Base-by-base conservation (phyloP, 2,329 filamentous ascomycete genomes). In the Fusarium beomiforme region DNA sequence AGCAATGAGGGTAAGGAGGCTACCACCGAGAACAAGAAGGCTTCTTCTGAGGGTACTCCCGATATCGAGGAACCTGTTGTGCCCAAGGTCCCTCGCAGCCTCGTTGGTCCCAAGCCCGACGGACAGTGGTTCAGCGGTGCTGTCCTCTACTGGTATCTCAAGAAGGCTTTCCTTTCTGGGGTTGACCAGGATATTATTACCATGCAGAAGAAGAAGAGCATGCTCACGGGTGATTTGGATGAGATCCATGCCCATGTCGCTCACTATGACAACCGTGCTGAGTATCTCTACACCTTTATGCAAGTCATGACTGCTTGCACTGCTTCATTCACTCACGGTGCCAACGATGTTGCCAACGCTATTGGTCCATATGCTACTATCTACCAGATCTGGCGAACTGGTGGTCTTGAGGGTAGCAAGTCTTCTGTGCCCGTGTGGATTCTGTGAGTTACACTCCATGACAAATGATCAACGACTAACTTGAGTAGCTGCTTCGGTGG, bases 311-410 rank as follows among this genome's bases (percentile, higher is more conserved):
- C 89, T 13, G 89, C 89, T 16, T 86, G 86, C 72, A 89, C 89
- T 21, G 89, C 89, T 6, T 90, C 88, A 0, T 91, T 91, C 72
- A 87, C 87, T 0, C 89, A 92, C 79, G 90, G 90, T 26, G 89
- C 89, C 71, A 92, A 92, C 78, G 90, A 92, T 72, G 87, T 92
- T 13, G 83, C 87, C 75, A 91, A 86, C 73, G 88, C 89, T 11
- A 86, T 90, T 59, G 89, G 86, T 4, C 90, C 90, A 3, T 91
- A 88, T 75, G 87, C 90, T 4, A 87, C 88, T 59, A 88, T 91
- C 70, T 92, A 85, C 79, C 81, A 87, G 60, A 85, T 90, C 69
- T 92, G 89, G 87, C 70, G 79, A 17, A 84, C 81, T 0, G 87
- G 85, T 11, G 77, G 70, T 0, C 74, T 89, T 1, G 78, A 80